Conservation (phyloP, 345 rosid genomes). For the Psidium friedrichsthalianum region DNA sequence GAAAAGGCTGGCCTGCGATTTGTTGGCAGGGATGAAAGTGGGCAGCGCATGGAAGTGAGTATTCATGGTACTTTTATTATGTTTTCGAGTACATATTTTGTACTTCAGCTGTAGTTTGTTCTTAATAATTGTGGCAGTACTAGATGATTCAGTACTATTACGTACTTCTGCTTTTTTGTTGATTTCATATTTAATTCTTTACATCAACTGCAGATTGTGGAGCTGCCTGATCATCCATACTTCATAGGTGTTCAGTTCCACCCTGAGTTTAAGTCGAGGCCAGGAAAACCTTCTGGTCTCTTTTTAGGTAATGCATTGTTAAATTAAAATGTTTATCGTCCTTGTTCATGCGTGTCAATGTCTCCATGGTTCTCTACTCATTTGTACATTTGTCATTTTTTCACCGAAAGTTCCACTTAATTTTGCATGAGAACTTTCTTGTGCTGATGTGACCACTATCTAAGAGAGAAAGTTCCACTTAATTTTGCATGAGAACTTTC, state of each 20-base stretch:
- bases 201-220: conserved; percentile 37
- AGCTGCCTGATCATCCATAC: conserved; percentile 58
- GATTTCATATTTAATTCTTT: background rate
- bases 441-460: background rate
- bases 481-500: background rate
- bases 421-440: background rate
- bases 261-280: conserved; percentile 93
- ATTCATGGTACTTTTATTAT: background rate
- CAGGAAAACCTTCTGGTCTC: conserved; percentile 80
- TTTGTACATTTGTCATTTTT: background rate
- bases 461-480: background rate
- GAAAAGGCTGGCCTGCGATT: conserved; percentile 78
- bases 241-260: conserved; percentile 83
- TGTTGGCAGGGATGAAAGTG: conserved; percentile 82
- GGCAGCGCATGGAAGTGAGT: conserved; percentile 77
- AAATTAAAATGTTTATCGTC: background rate
- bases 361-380: background rate
- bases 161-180: background rate
- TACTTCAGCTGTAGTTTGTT: background rate
- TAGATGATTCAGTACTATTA: background rate
- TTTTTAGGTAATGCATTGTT: conserved; percentile 49
- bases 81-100: background rate
- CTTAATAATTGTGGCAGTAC: background rate
- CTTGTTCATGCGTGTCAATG: background rate
- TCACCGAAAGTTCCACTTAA: background rate